These are phyloP conservation scores for Dacryopinax spathularia DNA, from an alignment of 768 basidiomycete genomes.

Conservation along the genomic window DNA sequence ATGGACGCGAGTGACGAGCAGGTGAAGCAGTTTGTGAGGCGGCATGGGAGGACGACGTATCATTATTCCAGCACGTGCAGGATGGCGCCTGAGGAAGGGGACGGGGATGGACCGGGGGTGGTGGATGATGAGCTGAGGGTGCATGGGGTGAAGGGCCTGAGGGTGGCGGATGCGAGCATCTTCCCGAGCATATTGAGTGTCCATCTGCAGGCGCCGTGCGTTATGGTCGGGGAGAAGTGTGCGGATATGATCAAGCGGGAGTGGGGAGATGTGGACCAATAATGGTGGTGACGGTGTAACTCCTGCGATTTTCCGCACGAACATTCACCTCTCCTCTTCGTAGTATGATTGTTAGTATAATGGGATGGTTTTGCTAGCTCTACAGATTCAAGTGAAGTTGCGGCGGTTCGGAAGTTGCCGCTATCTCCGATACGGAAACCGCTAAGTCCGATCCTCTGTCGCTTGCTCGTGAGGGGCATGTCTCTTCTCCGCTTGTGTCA, in stretches of 20 bases:
- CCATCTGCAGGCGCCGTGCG: slow-evolving; percentile 22
- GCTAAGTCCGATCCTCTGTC: background rate
- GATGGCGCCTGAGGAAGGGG: slow-evolving; percentile 23
- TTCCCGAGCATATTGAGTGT: background rate
- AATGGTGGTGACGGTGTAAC: background rate
- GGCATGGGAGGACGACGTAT: slow-evolving; percentile 20
- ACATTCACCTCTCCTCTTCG: too few relatives aligned
- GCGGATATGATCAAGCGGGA: slow-evolving; percentile 13
- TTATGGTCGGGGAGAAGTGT: slow-evolving; percentile 28
- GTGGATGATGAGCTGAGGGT: slow-evolving; percentile 2
- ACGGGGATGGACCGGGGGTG: background rate
- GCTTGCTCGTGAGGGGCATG: too few relatives aligned
- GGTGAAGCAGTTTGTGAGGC: slow-evolving; percentile 23
- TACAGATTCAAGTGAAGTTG: too few relatives aligned
- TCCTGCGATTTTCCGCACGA: background rate
- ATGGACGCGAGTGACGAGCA: slow-evolving; percentile 19
- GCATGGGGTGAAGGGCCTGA: background rate
- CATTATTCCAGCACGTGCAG: slow-evolving; percentile 29
- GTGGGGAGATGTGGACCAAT: background rate
- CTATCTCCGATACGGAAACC: background rate
- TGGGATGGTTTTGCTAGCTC: too few relatives aligned
- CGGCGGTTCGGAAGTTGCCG: too few relatives aligned
- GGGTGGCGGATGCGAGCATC: background rate
- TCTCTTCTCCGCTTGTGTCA: too few relatives aligned
- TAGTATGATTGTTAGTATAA: too few relatives aligned